phyloP scores from a whole-genome alignment of 306 rosid genomes.

The Vicia villosa region DNA sequence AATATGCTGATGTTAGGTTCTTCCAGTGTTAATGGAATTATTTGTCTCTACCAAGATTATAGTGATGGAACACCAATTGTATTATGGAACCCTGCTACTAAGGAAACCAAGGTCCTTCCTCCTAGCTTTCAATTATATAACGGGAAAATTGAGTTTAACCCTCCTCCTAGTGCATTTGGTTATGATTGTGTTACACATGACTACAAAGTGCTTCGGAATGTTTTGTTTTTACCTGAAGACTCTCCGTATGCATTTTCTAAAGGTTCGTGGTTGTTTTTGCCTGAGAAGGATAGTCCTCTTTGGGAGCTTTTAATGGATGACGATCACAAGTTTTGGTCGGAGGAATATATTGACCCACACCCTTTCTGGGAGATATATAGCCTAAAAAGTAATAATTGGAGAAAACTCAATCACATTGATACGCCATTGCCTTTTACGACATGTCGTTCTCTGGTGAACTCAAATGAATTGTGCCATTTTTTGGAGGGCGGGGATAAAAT shows the following conservation, averaged over 20 bases:
- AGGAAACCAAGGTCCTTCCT: too few species aligned
- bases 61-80: too few species aligned
- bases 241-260: neutral
- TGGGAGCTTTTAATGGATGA: neutral
- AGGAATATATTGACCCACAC: neutral
- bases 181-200: too few species aligned
- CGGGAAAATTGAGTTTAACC: too few species aligned
- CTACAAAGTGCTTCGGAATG: too few species aligned
- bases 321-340: neutral
- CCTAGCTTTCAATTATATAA: too few species aligned
- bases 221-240: too few species aligned
- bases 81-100: too few species aligned
- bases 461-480: neutral
- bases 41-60: too few species aligned
- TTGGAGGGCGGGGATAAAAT: neutral
- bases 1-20: too few species aligned
- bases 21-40: too few species aligned
- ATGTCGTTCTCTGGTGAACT: neutral
- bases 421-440: neutral
- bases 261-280: neutral
- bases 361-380: neutral
- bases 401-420: neutral
- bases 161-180: too few species aligned
- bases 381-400: neutral
- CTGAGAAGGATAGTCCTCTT: neutral